Conservation (phyloP, 2,329 filamentous ascomycete genomes). For the Fusarium newnesense region DNA sequence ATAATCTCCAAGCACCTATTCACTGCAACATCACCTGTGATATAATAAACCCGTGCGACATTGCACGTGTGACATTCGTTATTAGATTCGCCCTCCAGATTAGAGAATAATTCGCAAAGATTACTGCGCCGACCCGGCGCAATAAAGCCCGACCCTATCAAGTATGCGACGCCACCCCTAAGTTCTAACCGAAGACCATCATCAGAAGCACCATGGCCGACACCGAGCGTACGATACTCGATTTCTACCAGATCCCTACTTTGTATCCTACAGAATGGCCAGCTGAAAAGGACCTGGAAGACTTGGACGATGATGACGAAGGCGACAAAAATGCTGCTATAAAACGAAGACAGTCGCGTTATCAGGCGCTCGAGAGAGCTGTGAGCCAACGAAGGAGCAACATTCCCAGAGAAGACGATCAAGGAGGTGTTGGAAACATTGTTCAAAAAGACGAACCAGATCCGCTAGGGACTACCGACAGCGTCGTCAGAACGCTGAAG, state of each 20-base stretch:
- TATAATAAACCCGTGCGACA: background rate
- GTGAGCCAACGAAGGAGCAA: constrained; percentile 75
- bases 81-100: background rate
- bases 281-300: constrained; percentile 77
- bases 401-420: constrained; percentile 73
- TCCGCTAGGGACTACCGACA: constrained; percentile 87
- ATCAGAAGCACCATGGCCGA: constrained; percentile 66
- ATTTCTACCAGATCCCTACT: constrained; percentile 87
- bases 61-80: background rate
- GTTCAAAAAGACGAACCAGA: constrained; percentile 94
- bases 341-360: constrained; percentile 77
- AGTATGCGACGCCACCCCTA: constrained; percentile 33
- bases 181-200: constrained; percentile 26
- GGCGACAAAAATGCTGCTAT: constrained; percentile 62
- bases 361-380: constrained; percentile 83
- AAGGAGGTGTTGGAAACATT: constrained; percentile 76
- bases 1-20: constrained; percentile 8
- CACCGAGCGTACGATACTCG: constrained; percentile 80
- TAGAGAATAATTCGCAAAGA: background rate
- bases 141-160: constrained; percentile 10
- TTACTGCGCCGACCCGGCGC: constrained; percentile 4
- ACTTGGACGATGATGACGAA: constrained; percentile 66
- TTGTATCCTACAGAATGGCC: constrained; percentile 89
- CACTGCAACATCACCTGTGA: constrained; percentile 1
- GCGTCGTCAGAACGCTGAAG: constrained; percentile 83